Evolutionary conservation across 345 rosid genomes (phyloP).

Genomic region (Eutrema japonicum): DNA sequence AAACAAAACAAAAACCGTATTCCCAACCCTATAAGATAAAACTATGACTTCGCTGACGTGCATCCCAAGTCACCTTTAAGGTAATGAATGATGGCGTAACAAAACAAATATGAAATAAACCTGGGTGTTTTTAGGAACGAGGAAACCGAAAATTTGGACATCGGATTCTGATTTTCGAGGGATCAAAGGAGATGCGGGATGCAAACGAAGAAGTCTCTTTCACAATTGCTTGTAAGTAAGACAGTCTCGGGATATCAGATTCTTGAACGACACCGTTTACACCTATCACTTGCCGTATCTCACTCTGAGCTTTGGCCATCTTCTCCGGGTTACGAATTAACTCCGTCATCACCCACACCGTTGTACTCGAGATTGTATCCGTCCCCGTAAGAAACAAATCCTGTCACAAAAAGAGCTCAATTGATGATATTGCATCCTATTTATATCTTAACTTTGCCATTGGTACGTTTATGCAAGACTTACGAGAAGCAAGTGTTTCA

Average conservation of each 20-base stretch:
- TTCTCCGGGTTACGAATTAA: conserved; percentile 54
- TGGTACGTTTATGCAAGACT: neutral
- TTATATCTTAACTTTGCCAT: neutral
- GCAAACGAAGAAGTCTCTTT: conserved; percentile 36
- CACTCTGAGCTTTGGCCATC: conserved; percentile 54
- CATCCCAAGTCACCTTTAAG: neutral
- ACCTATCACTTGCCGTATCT: conserved; percentile 41
- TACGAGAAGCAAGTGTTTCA: conserved; percentile 34
- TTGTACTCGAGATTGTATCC: conserved; percentile 42
- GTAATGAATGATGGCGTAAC: neutral
- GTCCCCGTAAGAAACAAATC: conserved; percentile 35
- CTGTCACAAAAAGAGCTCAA: neutral
- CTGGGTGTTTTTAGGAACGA: conserved; percentile 26
- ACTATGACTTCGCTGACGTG: neutral
- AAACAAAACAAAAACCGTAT: neutral
- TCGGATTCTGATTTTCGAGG: conserved; percentile 18
- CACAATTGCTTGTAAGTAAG: conserved; percentile 26
- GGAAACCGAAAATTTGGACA: conserved; percentile 26
- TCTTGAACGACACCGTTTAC: conserved; percentile 24
- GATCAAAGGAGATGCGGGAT: conserved; percentile 24
- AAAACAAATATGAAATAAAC: neutral
- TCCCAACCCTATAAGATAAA: neutral
- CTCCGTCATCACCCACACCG: conserved; percentile 90
- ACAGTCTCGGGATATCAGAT: conserved; percentile 9
- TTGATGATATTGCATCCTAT: neutral